Evolutionary conservation across 2,329 filamentous ascomycete genomes (phyloP), one percentile per base, ranked within the genome.

Genomic region (Colletotrichum spaethianum): DNA sequence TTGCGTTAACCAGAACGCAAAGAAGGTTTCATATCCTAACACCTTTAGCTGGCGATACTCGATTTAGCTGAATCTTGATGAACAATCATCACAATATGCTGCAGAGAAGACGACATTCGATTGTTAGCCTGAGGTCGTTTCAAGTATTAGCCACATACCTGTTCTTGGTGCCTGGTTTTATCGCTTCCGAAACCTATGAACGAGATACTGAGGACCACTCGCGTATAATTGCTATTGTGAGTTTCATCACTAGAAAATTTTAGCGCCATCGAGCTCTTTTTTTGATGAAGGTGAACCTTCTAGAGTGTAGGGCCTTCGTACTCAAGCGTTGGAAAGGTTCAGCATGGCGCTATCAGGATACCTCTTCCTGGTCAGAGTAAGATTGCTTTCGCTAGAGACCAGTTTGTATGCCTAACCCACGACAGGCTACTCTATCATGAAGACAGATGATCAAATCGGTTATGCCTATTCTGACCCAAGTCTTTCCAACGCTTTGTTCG

Each of bases 321-420:
- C 1, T 23, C 61, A 18, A 63, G 61, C 16, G 61, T 42, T 12
- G 48, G 61, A 9, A 63, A 23, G 18, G 18, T 63, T 11, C 33
- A 53, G 18, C 61, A 23, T 14, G 61, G 61, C 33, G 61, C 36
- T 4, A 52, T 28, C 23, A 53, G 48, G 20, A 44, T 53, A n/a
- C 61, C 61, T 23, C 12, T 55, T 53, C 18, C 50, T 31, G 48
- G 48, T 4, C 48, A 63, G 20, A 63, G 61, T 63, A 44, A 44
- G 48, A 6, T 18, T 20, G 4, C 55, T 61, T 26, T 3, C 20
- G 16, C 6, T 3, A 14, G 18, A 36, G 16, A 20, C 8, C 12
- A 12, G 2, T 0, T n/a, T 40, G 11, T 1, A 12, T 5, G 16
- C 16, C 23, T 63, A 16, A 44, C 14, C 11, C n/a, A 18, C 6